Base-by-base conservation (phyloP, 2,329 filamentous ascomycete species). In the Colletotrichum liriopes region DNA sequence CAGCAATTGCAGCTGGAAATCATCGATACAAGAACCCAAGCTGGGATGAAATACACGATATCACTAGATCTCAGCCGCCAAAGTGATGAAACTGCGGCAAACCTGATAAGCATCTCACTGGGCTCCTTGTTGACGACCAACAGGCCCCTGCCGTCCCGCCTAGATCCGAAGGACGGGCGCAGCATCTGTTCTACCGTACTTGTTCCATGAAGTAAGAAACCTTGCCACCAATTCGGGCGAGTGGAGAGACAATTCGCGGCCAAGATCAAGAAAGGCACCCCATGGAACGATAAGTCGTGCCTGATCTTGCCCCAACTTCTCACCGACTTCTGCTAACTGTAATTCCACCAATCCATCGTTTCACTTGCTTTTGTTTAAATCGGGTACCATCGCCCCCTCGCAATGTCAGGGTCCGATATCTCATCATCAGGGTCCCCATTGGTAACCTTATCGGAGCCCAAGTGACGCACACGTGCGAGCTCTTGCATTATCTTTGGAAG, bases 261-360 rank as follows among this genome's bases (percentile, higher is more conserved):
- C 69, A 68, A 41, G 52, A 26, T 47, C 39, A 37, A 52, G 39
- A 41, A 18, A 63, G 29, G n/a, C 29, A 29, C 58, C 58, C 5
- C 6, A 5, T 26, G 32, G 29, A 18, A 37, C 14, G 32, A 12
- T 56, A 32, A 41, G 43, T 14, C 20, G 41, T 23, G 26, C 32
- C 20, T 61, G 58, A 62, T 71, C 14, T 67, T 55, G 68, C 41
- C 56, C 56, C 49, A 51, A 51, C 41, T 35, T 23, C 26, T 61
- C 49, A 71, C 63, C 64, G 49, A 56, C 63, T 51, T 11, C 26
- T 20, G 16, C n/a, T 11, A 16, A 14, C 23, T 59, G 14, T 14
- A 12, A 55, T 69, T 49, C 69, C 65, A 72, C 65, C 65, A 64
- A 72, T 64, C 54, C 32, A 37, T 35, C 59, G 16, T 41, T 39